Base-by-base conservation (phyloP, 129 eudicot genomes). In the Escallonia herrerae region DNA sequence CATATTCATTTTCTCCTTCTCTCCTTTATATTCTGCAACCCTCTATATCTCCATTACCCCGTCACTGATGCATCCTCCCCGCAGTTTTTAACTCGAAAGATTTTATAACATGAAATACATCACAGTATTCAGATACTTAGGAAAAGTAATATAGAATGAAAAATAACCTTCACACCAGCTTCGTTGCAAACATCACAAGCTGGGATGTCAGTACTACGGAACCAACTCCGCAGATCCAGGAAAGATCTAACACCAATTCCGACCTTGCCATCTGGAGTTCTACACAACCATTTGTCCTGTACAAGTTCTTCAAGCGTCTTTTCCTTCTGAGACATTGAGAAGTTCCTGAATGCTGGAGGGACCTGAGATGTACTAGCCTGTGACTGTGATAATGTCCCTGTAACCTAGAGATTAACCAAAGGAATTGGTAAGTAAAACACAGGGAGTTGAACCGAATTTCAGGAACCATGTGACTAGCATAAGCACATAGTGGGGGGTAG, bases 201-300 rank as follows among this genome's bases (percentile, higher is more conserved):
- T 65, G 97, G 90, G 74, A 94, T 83, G 53, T 84, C 95, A 60
- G 82, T 89, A 50, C 66, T 78, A 60, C 79, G 91, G 67, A 94
- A 94, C 97, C 99, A 94, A 71, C 99, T 86, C 56, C 99, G 80
- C 42, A 89, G 91, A 78, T 94, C 99, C 53, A 94, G 77, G 63
- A 94, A 89, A 57, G 99, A 94, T 76, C 99, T 82, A 46, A 89
- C 80, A 66, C 99, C 96, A 53, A 94, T 85, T 52, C 97, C 97
- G 47, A 94, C 65, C 15, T 71, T 71, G 64, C 83, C 95, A 69
- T 81, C 90, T 58, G 77, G 46, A 12, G 75, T 79, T 40, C 66
- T 55, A 69, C 81, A 94, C 59, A 94, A 72, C 99, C 99, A 94
- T 60, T 87, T 75, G 79, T 94, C 99, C 75, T 68, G 58, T 11